Base-by-base conservation (phyloP, 2,329 filamentous ascomycete species). In the Basipetospora sp. region DNA sequence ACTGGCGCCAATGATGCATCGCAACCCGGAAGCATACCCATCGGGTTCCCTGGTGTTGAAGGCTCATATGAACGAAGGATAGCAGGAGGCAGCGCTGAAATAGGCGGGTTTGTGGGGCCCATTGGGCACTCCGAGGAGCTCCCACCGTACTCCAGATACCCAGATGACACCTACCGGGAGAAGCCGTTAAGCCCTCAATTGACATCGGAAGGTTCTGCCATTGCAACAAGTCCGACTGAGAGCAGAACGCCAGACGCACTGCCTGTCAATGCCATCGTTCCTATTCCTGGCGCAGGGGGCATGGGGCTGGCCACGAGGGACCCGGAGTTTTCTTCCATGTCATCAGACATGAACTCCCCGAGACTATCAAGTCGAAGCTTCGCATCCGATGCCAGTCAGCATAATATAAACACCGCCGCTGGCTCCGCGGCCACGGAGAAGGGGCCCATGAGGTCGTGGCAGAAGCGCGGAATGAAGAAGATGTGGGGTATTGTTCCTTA, bases 101-200 rank as follows among this genome's bases (percentile, higher is more conserved):
- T 73, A n/a, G 84, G 80, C 33, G 86, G 87, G 53, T 74, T 94
- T 38, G 79, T 94, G 36, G 86, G 86, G 2, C 82, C 81, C 1
- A 76, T 93, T 50, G 87, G 87, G 1, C 86, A 94, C 52, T 79
- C 81, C 2, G 88, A 96, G 56, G 84, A 93, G 54, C 63, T 94
- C 14, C 88, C 88, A 10, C 88, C 88, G 1, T 96, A 96, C 53
- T 83, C 84, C 11, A 71, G 85, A 53, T 94, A 92, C 56, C 84
- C 87, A 3, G 82, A 92, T 37, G 80, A 84, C 40, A 64, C 64
- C 1, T 77, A 59, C 56, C 69, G 52, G 52, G 71, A 55, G 64
- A 85, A 71, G 27, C 8, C 32, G 9, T 16, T 17, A 4, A 31
- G 16, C 4, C 18, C 36, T 28, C 16, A 27, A 11, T 27, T 35